Evolutionary conservation across 345 rosid genomes (phyloP).

Genomic region (Syzygium aqueum): DNA sequence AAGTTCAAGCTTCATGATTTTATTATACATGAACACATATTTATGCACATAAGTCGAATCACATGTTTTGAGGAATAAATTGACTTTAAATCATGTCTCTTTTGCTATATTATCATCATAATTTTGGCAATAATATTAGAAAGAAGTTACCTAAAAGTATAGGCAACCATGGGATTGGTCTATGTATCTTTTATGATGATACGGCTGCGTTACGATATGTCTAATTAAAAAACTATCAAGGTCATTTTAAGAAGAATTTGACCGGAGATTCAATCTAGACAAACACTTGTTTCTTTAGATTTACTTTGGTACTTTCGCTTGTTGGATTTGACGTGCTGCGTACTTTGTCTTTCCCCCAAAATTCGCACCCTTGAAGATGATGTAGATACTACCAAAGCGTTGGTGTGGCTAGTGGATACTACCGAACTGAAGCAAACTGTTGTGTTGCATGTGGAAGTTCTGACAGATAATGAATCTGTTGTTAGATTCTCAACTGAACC

Average conservation of each 20-base stretch:
- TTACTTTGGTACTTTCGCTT: too few species aligned
- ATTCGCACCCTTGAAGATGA: too few species aligned
- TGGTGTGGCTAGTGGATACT: neutral
- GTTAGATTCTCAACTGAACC: too few species aligned
- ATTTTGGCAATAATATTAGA: neutral
- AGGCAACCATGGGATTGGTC: neutral
- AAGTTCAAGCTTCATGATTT: neutral
- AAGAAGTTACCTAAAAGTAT: neutral
- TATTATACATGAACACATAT: neutral
- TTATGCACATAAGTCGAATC: neutral
- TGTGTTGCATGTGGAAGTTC: too few species aligned
- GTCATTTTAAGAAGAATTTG: neutral
- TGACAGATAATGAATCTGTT: too few species aligned
- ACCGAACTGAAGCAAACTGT: too few species aligned
- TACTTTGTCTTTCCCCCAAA: too few species aligned
- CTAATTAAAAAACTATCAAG: neutral
- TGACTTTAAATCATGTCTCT: neutral
- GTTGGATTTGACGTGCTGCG: too few species aligned
- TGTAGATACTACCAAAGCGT: neutral
- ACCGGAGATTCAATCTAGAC: neutral
- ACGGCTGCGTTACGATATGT: neutral
- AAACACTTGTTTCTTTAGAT: neutral
- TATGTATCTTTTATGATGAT: neutral
- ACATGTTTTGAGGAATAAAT: neutral
- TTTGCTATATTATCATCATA: neutral